Conservation (phyloP, 2,329 filamentous ascomycete genomes). For the Penicillium sp. region DNA sequence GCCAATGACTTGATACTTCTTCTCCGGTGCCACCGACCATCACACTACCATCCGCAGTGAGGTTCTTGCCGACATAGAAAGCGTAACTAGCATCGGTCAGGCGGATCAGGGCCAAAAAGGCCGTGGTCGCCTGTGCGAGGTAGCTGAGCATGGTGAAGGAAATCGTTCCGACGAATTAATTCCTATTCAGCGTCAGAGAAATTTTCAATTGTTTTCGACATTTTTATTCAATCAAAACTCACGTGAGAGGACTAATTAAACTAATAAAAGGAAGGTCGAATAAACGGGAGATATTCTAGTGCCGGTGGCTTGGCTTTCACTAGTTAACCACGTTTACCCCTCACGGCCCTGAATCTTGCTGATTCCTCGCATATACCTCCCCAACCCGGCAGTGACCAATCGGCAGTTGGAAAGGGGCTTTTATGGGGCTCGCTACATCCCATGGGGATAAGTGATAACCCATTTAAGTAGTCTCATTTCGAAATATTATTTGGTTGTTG, state of each 20-base stretch:
- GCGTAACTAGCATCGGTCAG: not conserved
- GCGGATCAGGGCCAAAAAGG: not conserved
- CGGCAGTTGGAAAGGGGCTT: not conserved
- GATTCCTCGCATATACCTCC: not conserved
- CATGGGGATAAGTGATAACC: no score
- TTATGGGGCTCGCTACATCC: not conserved
- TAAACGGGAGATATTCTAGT: not conserved
- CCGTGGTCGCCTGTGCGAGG: not conserved
- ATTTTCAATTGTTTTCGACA: not conserved
- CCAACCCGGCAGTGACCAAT: not conserved
- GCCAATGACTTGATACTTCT: slow-evolving; percentile 3
- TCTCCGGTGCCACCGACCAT: not conserved
- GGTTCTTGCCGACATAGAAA: slow-evolving; percentile 1
- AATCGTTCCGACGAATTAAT: not conserved
- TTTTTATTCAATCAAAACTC: not conserved
- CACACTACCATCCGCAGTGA: not conserved
- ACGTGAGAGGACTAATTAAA: not conserved
- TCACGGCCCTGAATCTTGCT: not conserved
- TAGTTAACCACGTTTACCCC: not conserved
- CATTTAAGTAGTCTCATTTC: no score
- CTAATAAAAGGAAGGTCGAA: not conserved
- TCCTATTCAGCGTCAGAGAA: not conserved
- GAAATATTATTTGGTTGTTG: no score
- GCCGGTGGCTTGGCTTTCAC: not conserved
- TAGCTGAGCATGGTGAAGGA: not conserved